Percentiles rank a stretch among this genome's conserved stretches.
These are phyloP conservation scores for Colletotrichum tabaci DNA, from an alignment of 2,329 filamentous ascomycete species.

Conservation along the genomic window DNA sequence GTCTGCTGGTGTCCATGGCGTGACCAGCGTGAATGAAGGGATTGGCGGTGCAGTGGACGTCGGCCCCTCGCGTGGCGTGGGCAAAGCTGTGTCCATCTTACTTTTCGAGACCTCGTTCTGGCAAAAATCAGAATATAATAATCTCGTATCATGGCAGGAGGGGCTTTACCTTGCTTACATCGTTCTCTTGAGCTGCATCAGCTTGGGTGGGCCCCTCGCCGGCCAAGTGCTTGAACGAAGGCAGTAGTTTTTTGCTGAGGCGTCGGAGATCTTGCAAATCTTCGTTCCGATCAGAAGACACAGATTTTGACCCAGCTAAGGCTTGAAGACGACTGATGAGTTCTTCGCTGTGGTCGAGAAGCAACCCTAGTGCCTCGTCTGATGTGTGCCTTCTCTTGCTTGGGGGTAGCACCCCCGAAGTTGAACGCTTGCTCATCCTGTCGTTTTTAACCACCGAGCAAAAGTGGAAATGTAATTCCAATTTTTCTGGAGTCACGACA, in stretches of 20 bases:
- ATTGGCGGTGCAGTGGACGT: slow-evolving; percentile 17
- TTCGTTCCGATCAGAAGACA: not conserved
- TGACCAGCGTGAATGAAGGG: slow-evolving; percentile 48
- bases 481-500: too few species aligned
- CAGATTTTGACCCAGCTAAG: slow-evolving; percentile 48
- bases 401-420: slow-evolving; percentile 25
- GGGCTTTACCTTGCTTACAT: not conserved
- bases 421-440: slow-evolving; percentile 38
- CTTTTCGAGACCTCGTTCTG: not conserved
- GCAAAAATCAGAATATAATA: not conserved
- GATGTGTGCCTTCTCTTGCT: slow-evolving; percentile 43
- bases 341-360: slow-evolving; percentile 55
- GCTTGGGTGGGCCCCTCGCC: slow-evolving; percentile 1
- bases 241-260: slow-evolving; percentile 48
- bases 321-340: slow-evolving; percentile 56
- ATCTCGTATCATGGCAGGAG: too few species aligned
- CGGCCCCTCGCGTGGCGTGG: not conserved
- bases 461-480: not conserved
- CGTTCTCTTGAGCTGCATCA: not conserved
- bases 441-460: not conserved
- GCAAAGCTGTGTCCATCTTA: not conserved
- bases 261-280: slow-evolving; percentile 28
- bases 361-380: slow-evolving; percentile 47
- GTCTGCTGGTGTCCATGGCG: slow-evolving; percentile 66
- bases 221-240: slow-evolving; percentile 46